Evolutionary conservation across 768 basidiomycete species (phyloP).

Genomic region (Trametes villosa): DNA sequence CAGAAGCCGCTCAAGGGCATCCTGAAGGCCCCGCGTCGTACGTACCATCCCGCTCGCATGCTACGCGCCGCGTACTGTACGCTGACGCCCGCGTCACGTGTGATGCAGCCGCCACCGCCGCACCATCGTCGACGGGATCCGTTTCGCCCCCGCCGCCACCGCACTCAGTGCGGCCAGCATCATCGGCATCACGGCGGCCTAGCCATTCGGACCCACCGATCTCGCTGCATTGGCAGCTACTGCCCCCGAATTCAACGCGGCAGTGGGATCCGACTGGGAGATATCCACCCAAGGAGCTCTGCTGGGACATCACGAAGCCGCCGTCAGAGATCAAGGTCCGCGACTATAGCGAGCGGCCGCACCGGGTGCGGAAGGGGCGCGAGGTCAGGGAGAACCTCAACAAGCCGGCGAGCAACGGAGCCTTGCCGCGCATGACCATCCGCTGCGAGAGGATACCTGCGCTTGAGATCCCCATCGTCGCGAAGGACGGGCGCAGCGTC

Average conservation of each 20-base stretch:
- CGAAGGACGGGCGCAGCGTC: slow-evolving; percentile 19
- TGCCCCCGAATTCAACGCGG: slow-evolving; percentile 15
- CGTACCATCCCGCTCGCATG: neutral
- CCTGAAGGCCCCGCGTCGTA: slow-evolving; percentile 15
- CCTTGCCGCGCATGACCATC: slow-evolving; percentile 24
- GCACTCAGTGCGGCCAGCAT: neutral
- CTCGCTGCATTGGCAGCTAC: slow-evolving; percentile 30
- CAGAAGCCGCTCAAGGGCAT: slow-evolving; percentile 17
- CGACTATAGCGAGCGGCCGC: slow-evolving; percentile 10
- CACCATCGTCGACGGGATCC: neutral
- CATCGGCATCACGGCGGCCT: neutral
- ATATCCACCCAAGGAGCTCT: slow-evolving; percentile 6
- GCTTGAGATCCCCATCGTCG: slow-evolving; percentile 21
- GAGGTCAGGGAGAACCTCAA: neutral
- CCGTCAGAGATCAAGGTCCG: slow-evolving; percentile 12
- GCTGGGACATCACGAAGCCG: slow-evolving; percentile 22
- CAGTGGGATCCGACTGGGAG: neutral
- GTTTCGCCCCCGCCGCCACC: neutral
- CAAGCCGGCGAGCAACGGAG: slow-evolving; percentile 13
- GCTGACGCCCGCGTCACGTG: neutral
- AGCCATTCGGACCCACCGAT: neutral
- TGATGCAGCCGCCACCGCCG: slow-evolving; percentile 1
- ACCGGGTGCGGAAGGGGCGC: neutral
- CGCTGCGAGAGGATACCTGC: slow-evolving; percentile 15
- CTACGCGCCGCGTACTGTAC: neutral